Percentiles rank a stretch among this genome's conserved stretches.
Evolutionary conservation across 108 stramenopile species (phyloP).

Genomic region (Nannochloropsis gaditana): DNA sequence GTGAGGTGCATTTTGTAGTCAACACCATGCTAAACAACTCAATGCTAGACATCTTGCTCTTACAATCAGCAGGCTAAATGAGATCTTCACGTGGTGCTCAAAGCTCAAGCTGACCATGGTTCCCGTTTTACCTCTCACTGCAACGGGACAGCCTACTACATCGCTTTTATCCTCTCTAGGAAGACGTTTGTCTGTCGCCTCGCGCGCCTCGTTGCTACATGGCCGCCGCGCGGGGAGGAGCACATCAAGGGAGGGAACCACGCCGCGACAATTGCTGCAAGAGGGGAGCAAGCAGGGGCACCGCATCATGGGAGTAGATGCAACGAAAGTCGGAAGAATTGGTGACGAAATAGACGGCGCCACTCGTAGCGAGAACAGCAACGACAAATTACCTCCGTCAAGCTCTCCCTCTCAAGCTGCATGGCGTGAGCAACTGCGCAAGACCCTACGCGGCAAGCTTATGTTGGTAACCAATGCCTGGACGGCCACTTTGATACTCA

Average conservation of each 20-base stretch:
- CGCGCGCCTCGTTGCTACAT: too few relatives aligned
- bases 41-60: too few relatives aligned
- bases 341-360: not conserved
- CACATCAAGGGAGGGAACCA: not conserved
- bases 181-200: too few relatives aligned
- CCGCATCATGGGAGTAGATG: not conserved
- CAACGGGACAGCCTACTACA: too few relatives aligned
- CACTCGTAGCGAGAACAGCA: not conserved
- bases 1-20: too few relatives aligned
- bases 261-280: not conserved
- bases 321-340: not conserved
- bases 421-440: not conserved
- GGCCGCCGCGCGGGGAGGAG: not conserved
- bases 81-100: too few relatives aligned
- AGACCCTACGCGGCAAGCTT: not conserved
- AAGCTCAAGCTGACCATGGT: too few relatives aligned
- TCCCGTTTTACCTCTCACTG: too few relatives aligned
- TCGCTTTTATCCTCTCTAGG: too few relatives aligned
- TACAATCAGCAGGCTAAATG: too few relatives aligned
- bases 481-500: conserved; percentile 10
- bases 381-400: not conserved
- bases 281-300: not conserved
- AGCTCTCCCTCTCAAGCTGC: not conserved
- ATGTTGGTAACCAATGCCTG: not conserved
- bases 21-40: too few relatives aligned